A percentile compares a stretch with the other conserved stretches of the same genome.
Conservation (phyloP, 768 basidiomycete species). For the Lactarius quietus region DNA sequence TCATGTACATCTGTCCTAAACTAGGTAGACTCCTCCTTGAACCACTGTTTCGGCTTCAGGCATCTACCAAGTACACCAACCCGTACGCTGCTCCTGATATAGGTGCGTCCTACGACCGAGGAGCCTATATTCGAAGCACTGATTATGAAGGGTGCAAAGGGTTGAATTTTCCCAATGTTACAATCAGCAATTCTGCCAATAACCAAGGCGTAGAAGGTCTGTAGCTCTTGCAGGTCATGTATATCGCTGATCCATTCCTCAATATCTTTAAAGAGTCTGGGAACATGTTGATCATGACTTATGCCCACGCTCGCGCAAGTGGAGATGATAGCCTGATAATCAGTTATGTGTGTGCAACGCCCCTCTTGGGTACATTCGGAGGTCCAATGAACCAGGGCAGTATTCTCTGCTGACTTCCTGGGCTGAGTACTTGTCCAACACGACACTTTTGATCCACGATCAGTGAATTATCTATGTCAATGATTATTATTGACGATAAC, state of each 20-base stretch:
- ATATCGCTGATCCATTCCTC: neutral
- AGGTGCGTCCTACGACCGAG: slow-evolving; percentile 9
- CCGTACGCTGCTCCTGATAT: slow-evolving; percentile 25
- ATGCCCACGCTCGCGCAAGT: slow-evolving; percentile 30
- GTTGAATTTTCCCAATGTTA: slow-evolving; percentile 3
- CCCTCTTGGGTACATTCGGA: neutral
- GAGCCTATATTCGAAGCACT: too few species aligned
- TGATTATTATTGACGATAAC: slow-evolving; percentile 30
- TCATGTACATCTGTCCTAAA: slow-evolving; percentile 51
- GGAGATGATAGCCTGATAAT: slow-evolving; percentile 29
- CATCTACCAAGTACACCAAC: slow-evolving; percentile 17
- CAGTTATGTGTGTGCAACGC: slow-evolving; percentile 21
- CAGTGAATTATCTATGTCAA: slow-evolving; percentile 49
- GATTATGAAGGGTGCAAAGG: neutral
- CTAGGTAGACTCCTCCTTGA: slow-evolving; percentile 37
- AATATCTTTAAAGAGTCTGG: slow-evolving; percentile 26
- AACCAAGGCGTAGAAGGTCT: slow-evolving; percentile 13
- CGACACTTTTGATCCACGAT: slow-evolving; percentile 49
- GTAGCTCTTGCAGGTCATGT: neutral
- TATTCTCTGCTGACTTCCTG: slow-evolving; percentile 22
- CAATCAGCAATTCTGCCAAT: neutral
- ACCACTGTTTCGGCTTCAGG: slow-evolving; percentile 28
- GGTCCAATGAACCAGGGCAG: slow-evolving; percentile 17
- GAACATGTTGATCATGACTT: slow-evolving; percentile 37
- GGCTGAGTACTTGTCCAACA: slow-evolving; percentile 26